Percentiles rank a stretch among this genome's conserved stretches.
Conservation (phyloP, 768 basidiomycete species). For the Leccinum arenicola region DNA sequence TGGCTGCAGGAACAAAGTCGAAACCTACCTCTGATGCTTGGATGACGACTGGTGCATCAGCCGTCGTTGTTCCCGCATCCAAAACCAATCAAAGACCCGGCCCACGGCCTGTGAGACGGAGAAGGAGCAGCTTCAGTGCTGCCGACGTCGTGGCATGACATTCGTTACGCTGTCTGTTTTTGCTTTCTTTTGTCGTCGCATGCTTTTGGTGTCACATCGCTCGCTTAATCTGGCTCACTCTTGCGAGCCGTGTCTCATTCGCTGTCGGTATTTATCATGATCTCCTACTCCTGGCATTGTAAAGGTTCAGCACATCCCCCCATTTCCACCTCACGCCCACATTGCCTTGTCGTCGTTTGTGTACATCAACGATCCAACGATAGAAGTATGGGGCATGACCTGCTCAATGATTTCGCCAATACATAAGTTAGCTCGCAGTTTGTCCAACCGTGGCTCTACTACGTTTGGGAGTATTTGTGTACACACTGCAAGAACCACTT, state of each 20-base stretch:
- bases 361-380: slow-evolving; percentile 19
- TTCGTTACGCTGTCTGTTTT: slow-evolving; percentile 6
- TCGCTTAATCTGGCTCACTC: slow-evolving; percentile 7
- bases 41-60: slow-evolving; percentile 69
- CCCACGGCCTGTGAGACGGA: slow-evolving; percentile 66
- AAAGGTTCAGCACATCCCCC: slow-evolving; percentile 26
- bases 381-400: slow-evolving; percentile 8
- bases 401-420: not conserved
- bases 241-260: slow-evolving; percentile 4
- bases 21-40: slow-evolving; percentile 55
- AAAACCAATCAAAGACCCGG: slow-evolving; percentile 70
- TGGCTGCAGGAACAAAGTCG: slow-evolving; percentile 38
- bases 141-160: slow-evolving; percentile 78
- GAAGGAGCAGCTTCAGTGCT: slow-evolving; percentile 85
- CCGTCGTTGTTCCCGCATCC: slow-evolving; percentile 68
- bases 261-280: slow-evolving; percentile 30
- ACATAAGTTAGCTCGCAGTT: not conserved
- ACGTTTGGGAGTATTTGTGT: slow-evolving; percentile 65
- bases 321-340: slow-evolving; percentile 13
- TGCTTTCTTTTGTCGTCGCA: slow-evolving; percentile 13
- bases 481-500: slow-evolving; percentile 89
- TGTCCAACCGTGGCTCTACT: not conserved
- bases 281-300: slow-evolving; percentile 26
- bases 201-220: not conserved
- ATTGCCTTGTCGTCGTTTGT: slow-evolving; percentile 13